phyloP scores from a whole-genome alignment of 2,329 filamentous ascomycete species.

The Mycosphaerelloides madeirae region DNA sequence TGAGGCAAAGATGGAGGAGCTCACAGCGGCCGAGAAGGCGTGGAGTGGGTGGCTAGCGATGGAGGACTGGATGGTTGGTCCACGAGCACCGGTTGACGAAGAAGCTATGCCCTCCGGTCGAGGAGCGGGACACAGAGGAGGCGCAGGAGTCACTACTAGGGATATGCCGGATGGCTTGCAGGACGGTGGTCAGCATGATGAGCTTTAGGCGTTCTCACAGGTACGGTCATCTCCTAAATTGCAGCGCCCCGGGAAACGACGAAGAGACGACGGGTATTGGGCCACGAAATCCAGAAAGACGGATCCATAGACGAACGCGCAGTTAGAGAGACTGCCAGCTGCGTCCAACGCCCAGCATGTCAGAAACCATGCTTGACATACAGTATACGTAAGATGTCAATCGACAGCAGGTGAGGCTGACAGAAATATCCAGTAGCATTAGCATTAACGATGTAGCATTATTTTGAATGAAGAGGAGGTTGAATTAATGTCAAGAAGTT shows the following conservation, averaged over 20 bases:
- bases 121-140: neutral
- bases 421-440: too few species aligned
- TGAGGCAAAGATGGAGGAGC: constrained; percentile 70
- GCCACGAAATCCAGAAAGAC: neutral
- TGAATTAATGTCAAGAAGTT: too few species aligned
- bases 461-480: too few species aligned
- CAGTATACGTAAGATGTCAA: neutral
- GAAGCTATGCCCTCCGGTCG: constrained; percentile 2
- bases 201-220: too few species aligned
- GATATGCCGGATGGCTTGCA: constrained; percentile 5
- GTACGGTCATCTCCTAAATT: too few species aligned
- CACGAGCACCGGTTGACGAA: constrained; percentile 55
- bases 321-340: neutral
- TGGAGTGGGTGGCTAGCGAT: constrained; percentile 97
- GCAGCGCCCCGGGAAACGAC: too few species aligned
- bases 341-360: neutral
- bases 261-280: too few species aligned
- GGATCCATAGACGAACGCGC: neutral
- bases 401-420: too few species aligned
- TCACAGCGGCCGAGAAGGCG: constrained; percentile 71
- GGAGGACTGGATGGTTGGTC: constrained; percentile 98
- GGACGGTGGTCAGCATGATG: neutral
- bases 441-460: too few species aligned
- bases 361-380: neutral
- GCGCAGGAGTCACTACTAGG: neutral